Base-by-base conservation (phyloP, 805 yeast genomes). In the Candida railenensis region DNA sequence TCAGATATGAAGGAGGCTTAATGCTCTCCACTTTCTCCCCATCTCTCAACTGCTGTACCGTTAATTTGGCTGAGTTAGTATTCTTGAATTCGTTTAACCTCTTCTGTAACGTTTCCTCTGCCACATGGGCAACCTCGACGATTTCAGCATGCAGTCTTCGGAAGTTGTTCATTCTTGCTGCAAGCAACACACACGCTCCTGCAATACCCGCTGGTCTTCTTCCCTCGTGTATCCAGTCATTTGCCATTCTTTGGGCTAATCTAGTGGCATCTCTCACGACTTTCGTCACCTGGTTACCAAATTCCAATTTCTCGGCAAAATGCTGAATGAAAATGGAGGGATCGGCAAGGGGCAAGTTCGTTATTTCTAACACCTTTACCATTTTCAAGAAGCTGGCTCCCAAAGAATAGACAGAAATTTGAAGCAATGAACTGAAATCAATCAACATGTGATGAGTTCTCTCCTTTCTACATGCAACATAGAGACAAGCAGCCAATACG, bases 141-240 rank as follows among this genome's bases (percentile, higher is more conserved):
- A 94, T 85, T 62, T 95, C 98, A 1, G 91, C 80, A 63, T 92
- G 96, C 2, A 96, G 85, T 59, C 98, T 77, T 59, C 97, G 78
- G 62, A 87, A 84, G 60, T 91, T 91, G 67, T 94, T 94, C 98
- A 94, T 95, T 66, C 99, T 78, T 2, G 97, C 94, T 0, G 99
- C 99, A 43, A 94, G 69, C 39, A 95, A 63, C 1, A 94, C 74
- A 66, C 97, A 90, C 0, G 99, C 99, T 19, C 98, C 99, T 0
- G 99, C 99, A 45, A 94, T 82, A 57, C 99, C 99, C 0, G 99
- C 98, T 0, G 99, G 99, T 51, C 98, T 77, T 61, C 99, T 79
- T 21, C 99, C 99, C 66, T 89, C 96, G 62, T 85, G 88, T 54
- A 94, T 87, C 97, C 98, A 94, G 59, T 94, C 98, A 37, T 82